Evolutionary conservation across 2,329 filamentous ascomycete species (phyloP), one percentile per base, ranked within the genome.

Genomic region (Fusarium chaquense): DNA sequence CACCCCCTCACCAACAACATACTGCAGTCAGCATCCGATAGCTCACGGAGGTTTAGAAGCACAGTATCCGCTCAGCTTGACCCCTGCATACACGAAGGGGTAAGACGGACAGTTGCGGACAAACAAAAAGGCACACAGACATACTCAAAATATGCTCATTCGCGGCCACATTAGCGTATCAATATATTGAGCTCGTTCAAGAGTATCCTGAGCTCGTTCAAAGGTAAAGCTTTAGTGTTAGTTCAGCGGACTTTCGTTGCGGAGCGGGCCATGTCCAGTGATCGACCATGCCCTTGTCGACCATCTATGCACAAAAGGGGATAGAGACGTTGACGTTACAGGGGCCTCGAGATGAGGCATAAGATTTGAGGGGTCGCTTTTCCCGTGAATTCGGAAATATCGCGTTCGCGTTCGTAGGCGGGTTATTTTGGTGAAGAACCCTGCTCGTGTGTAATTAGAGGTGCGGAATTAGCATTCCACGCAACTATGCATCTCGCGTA

Each of bases 311-410:
- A 40, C 35, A 22, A 41, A 52, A 52, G 24, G n/a, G 35, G 49
- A 52, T n/a, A 41, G 22, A 38, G 38, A 22, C 56, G 40, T 58
- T 49, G 30, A 32, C 28, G 18, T 26, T 64, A 44, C 50, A 49
- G 58, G 40, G 66, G 46, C 38, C 32, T 33, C 58, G 24, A 46
- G 47, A 50, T 56, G 54, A 49, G 30, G n/a, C 47, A 30, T 62
- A 45, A 69, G 45, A 69, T 71, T 59, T 53, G 53, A 66, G 65
- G 49, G 56, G 47, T 49, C 47, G 65, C 53, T 71, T 46, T 65
- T 71, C 36, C 22, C 40, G 4, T 44, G 5, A 18, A 13, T 10
- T 70, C 49, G 49, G 22, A 40, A 44, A 56, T 22, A 11, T 63
- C 58, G 69, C 33, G 22, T 70, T 70, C 69, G 69, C 56, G 20